These are phyloP conservation scores for Fonsecaea multimorphosa DNA, from an alignment of 2,329 filamentous ascomycete genomes.

Conservation along the genomic window DNA sequence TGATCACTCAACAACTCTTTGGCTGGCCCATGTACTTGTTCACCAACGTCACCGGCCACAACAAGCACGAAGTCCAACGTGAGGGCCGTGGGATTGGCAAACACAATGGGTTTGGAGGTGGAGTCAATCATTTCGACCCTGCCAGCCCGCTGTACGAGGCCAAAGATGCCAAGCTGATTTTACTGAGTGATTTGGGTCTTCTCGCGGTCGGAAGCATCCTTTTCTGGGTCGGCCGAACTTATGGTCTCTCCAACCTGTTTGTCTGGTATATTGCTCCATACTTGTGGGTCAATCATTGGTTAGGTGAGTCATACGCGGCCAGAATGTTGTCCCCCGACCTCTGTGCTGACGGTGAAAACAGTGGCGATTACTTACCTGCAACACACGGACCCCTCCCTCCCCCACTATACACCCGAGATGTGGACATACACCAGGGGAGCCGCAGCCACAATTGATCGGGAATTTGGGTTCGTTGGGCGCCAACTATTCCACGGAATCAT, in stretches of 20 bases:
- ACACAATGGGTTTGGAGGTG: conserved; percentile 76
- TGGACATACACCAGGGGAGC: conserved; percentile 96
- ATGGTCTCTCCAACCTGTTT: conserved; percentile 82
- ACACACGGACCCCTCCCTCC: conserved; percentile 92
- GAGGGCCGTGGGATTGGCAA: conserved; percentile 96
- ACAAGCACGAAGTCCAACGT: conserved; percentile 86
- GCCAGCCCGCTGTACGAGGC: conserved; percentile 87
- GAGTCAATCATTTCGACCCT: conserved; percentile 96
- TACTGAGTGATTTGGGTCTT: conserved; percentile 84
- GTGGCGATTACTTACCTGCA: conserved; percentile 97
- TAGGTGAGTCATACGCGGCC: conserved; percentile 68
- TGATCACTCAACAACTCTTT: conserved; percentile 83
- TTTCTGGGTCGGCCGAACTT: conserved; percentile 73
- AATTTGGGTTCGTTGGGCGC: conserved; percentile 94
- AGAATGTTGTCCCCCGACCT: neutral
- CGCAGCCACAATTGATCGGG: conserved; percentile 93
- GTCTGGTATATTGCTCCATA: conserved; percentile 97
- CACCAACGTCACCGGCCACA: conserved; percentile 93
- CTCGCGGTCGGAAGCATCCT: conserved; percentile 67
- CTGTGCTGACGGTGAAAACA: conserved; percentile 48
- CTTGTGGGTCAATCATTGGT: conserved; percentile 98
- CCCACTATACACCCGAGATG: conserved; percentile 83
- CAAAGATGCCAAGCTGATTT: conserved; percentile 85
- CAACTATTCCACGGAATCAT: conserved; percentile 92
- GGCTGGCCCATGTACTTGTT: conserved; percentile 94